A percentile compares a stretch with the other conserved stretches of the same genome.
These are phyloP conservation scores for Chalciporus pseudorubinellus DNA, from an alignment of 768 basidiomycete genomes.

Conservation along the genomic window DNA sequence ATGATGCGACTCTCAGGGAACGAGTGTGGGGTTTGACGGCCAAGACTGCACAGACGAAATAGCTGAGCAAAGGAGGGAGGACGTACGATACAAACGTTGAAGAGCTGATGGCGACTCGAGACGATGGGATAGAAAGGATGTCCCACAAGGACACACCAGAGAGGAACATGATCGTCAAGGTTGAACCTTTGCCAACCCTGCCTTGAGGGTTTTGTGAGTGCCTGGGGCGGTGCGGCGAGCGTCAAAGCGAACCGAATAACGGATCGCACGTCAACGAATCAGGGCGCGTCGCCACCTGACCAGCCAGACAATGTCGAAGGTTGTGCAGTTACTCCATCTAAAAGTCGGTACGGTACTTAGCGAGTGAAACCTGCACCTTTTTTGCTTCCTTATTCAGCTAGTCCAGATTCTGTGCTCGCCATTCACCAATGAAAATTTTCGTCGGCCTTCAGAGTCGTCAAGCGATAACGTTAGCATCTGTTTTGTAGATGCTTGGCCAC, in stretches of 20 bases:
- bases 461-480: too few relatives aligned
- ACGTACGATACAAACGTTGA: constrained; percentile 36
- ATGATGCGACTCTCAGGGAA: constrained; percentile 41
- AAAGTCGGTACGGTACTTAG: too few relatives aligned
- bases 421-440: too few relatives aligned
- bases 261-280: too few relatives aligned
- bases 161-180: not conserved
- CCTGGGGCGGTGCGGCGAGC: not conserved
- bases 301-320: too few relatives aligned
- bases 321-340: too few relatives aligned
- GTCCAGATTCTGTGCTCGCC: too few relatives aligned
- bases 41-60: constrained; percentile 50
- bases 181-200: not conserved
- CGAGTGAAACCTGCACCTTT: too few relatives aligned
- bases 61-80: constrained; percentile 42
- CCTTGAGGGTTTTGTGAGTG: not conserved
- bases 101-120: constrained; percentile 27
- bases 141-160: not conserved
- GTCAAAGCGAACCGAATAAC: not conserved
- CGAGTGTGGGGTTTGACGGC: constrained; percentile 46
- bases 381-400: too few relatives aligned
- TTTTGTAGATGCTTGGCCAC: too few relatives aligned
- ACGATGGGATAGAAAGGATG: not conserved
- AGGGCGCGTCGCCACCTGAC: too few relatives aligned
- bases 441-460: too few relatives aligned